Percentiles rank a stretch among this genome's conserved stretches.
Conservation (phyloP, 2,329 filamentous ascomycete genomes). For the Diaporthe aspalathi region DNA sequence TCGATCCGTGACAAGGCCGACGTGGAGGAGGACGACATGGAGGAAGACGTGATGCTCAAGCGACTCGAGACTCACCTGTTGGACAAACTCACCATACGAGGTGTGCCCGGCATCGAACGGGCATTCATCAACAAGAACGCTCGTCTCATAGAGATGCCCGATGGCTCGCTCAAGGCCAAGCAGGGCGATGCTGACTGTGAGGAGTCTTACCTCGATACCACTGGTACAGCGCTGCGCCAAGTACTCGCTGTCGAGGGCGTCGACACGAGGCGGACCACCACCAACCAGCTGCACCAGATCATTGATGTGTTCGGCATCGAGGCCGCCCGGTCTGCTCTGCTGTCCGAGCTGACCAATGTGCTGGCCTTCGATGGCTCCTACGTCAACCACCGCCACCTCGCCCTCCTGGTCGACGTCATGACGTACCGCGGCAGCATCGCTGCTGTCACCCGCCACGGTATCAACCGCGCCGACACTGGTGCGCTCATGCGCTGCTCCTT, state of each 20-base stretch:
- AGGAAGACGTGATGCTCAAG: constrained; percentile 94
- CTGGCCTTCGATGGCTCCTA: constrained; percentile 99
- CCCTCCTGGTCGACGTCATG: constrained; percentile 96
- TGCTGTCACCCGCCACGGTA: constrained; percentile 96
- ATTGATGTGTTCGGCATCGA: constrained; percentile 97
- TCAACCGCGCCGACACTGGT: constrained; percentile 97
- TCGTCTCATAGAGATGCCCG: constrained; percentile 72
- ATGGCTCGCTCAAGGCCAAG: constrained; percentile 79
- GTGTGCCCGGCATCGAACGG: constrained; percentile 87
- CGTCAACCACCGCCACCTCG: constrained; percentile 98
- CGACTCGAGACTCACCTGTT: constrained; percentile 91
- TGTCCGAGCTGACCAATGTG: constrained; percentile 90
- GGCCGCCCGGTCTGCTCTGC: constrained; percentile 85
- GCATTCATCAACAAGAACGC: constrained; percentile 91
- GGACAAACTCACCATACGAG: constrained; percentile 89
- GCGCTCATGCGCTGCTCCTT: constrained; percentile 99
- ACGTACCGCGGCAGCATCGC: constrained; percentile 94
- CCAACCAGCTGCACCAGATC: constrained; percentile 95
- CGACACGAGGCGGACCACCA: constrained; percentile 86
- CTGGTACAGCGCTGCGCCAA: constrained; percentile 85
- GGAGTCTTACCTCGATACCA: constrained; percentile 97
- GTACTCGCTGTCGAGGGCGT: constrained; percentile 91
- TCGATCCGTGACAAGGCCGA: constrained; percentile 77
- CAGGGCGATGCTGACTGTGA: constrained; percentile 81
- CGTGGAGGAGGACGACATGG: constrained; percentile 73